Evolutionary conservation across 495 filamentous ascomycete species (phyloP).

Genomic region (Hyaloscypha variabilis): DNA sequence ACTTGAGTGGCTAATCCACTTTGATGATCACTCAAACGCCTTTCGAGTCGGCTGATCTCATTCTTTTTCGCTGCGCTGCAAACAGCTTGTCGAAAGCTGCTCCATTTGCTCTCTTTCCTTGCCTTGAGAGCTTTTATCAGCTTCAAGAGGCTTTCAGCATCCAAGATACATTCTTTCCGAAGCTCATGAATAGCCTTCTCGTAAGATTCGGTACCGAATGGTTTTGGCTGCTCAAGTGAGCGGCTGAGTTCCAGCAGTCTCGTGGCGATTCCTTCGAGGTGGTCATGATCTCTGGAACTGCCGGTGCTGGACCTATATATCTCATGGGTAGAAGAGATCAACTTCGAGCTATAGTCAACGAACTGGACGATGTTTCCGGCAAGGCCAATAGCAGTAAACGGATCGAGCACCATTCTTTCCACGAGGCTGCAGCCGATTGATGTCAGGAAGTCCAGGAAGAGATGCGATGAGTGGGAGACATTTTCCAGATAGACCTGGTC

Average conservation of each 20-base stretch:
- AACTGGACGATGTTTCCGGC: neutral
- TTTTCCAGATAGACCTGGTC: neutral
- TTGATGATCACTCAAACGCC: neutral
- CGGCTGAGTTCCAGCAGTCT: neutral
- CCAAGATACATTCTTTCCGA: neutral
- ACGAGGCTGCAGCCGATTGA: neutral
- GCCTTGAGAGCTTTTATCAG: neutral
- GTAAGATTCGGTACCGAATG: neutral
- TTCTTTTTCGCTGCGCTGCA: neutral
- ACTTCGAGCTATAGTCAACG: neutral
- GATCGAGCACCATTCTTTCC: neutral
- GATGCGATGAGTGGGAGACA: neutral
- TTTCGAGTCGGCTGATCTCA: neutral
- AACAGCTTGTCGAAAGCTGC: neutral
- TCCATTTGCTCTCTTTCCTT: neutral
- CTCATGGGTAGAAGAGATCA: neutral
- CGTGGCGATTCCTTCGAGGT: neutral
- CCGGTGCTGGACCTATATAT: neutral
- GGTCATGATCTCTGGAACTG: neutral
- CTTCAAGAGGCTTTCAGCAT: neutral
- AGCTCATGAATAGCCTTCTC: neutral
- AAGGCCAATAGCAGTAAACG: neutral
- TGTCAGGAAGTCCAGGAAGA: neutral
- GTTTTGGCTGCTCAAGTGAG: neutral
- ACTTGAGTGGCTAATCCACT: neutral